A percentile compares a stretch with the other conserved stretches of the same genome.
Evolutionary conservation across 345 rosid species (phyloP).

Genomic region (Camelina sativa): DNA sequence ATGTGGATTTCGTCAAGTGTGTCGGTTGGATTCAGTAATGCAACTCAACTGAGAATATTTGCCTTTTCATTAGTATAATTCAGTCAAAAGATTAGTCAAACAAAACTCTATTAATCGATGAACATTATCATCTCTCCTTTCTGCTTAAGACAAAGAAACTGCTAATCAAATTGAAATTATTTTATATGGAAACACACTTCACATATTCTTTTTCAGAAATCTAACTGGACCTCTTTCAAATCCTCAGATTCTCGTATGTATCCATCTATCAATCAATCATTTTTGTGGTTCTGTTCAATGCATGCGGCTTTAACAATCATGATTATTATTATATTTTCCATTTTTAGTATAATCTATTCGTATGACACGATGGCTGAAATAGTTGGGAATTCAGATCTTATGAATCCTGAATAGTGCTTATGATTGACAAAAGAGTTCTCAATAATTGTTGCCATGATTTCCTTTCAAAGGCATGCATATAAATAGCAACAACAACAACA

Average conservation of each 20-base stretch:
- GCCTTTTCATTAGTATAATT: background rate
- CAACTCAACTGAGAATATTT: conserved; percentile 25
- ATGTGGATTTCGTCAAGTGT: conserved; percentile 6
- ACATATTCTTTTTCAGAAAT: conserved; percentile 15
- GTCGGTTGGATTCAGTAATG: conserved; percentile 39
- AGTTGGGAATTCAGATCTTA: conserved; percentile 37
- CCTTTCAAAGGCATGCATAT: conserved; percentile 40
- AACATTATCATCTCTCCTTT: conserved; percentile 28
- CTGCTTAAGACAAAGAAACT: conserved; percentile 31
- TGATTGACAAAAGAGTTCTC: conserved; percentile 44
- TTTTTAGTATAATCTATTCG: conserved; percentile 8
- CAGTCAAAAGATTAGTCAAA: conserved; percentile 26
- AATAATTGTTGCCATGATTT: conserved; percentile 39
- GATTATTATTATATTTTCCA: conserved; percentile 7
- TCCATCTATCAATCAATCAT: conserved; percentile 27
- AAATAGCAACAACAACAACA: conserved; percentile 27
- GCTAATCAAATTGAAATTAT: background rate
- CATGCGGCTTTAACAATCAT: conserved; percentile 34
- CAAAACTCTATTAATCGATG: conserved; percentile 7
- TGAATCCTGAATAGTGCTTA: conserved; percentile 41
- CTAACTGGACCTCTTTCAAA: conserved; percentile 9
- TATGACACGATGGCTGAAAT: conserved; percentile 36
- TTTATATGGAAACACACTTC: conserved; percentile 9
- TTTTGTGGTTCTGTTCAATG: conserved; percentile 32
- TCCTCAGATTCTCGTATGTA: conserved; percentile 23